phyloP scores from a whole-genome alignment of 371 early-diverging fungal species.

The Smittium culicis region DNA sequence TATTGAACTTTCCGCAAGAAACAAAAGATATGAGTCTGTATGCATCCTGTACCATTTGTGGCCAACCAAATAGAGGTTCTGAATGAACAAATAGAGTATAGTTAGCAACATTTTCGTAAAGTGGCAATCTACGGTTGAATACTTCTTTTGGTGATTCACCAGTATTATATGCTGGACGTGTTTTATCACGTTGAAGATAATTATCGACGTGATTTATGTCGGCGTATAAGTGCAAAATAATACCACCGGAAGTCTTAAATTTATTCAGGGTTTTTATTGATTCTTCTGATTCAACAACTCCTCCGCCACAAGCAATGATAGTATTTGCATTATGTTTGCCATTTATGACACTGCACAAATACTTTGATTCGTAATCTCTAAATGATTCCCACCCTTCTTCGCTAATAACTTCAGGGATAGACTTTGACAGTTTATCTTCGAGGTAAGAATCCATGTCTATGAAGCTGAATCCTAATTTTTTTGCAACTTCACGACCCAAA shows the following conservation, averaged over 20 bases:
- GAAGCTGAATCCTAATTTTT: conserved; percentile 48
- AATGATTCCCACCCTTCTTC: conserved; percentile 81
- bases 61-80: conserved; percentile 35
- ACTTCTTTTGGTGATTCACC: conserved; percentile 60
- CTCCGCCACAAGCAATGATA: conserved; percentile 89
- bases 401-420: conserved; percentile 65
- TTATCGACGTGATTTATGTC: conserved; percentile 62
- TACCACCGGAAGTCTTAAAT: conserved; percentile 41
- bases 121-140: conserved; percentile 60
- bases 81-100: conserved; percentile 50
- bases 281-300: conserved; percentile 74
- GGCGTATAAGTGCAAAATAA: conserved; percentile 66
- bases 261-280: conserved; percentile 46
- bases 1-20: conserved; percentile 37
- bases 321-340: conserved; percentile 37
- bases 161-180: conserved; percentile 65
- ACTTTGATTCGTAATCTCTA: conserved; percentile 55
- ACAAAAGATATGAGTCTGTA: conserved; percentile 48
- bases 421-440: conserved; percentile 45
- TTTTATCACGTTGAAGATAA: conserved; percentile 61
- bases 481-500: conserved; percentile 62
- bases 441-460: conserved; percentile 81
- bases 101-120: conserved; percentile 64
- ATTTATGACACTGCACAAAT: conserved; percentile 41
- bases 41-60: conserved; percentile 52